Evolutionary conservation across 2,329 filamentous ascomycete genomes (phyloP), one percentile per base, ranked within the genome.

Genomic region (Colletotrichum limetticola): DNA sequence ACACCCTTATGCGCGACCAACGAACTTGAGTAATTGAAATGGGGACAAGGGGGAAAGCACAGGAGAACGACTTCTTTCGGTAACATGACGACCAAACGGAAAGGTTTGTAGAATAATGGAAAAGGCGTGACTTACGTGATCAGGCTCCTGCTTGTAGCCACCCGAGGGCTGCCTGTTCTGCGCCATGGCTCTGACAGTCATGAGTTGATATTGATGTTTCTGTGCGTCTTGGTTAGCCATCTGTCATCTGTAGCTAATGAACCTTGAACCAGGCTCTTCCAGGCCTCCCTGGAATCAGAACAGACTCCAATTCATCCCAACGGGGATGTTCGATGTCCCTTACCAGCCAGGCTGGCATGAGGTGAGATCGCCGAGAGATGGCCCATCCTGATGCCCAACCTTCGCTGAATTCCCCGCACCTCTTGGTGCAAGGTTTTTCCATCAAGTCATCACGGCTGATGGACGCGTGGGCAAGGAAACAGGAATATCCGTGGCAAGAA

Each of bases 121-220:
- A 66, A 65, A 12, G 64, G 64, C 32, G 26, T 22, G 63, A 78
- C 80, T 78, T 78, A 82, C 80, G 68, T 76, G 62, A 71, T 78
- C 77, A 35, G 76, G 75, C 59, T 81, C 80, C 49, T 82, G 78
- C 75, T 81, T 82, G 76, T 76, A 76, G 49, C 72, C 72, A 49
- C 68, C 75, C 26, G 74, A 68, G 63, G 75, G 64, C 72, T 75
- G 75, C 26, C 74, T 75, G 59, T 76, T 75, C 66, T 76, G 75
- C 28, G 71, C 74, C 73, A 76, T 76, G 64, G 74, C 70, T 74
- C 67, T 74, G 62, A 76, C 67, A 57, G 74, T 75, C 75, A 74
- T 76, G 61, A 69, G 71, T 71, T 74, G 70, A 65, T 74, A n/a
- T 58, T 32, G 59, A 66, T 56, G 46, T 71, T 73, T 57, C 71